These are phyloP conservation scores for Antrodiella citrinella DNA, from an alignment of 768 basidiomycete genomes.

Conservation along the genomic window DNA sequence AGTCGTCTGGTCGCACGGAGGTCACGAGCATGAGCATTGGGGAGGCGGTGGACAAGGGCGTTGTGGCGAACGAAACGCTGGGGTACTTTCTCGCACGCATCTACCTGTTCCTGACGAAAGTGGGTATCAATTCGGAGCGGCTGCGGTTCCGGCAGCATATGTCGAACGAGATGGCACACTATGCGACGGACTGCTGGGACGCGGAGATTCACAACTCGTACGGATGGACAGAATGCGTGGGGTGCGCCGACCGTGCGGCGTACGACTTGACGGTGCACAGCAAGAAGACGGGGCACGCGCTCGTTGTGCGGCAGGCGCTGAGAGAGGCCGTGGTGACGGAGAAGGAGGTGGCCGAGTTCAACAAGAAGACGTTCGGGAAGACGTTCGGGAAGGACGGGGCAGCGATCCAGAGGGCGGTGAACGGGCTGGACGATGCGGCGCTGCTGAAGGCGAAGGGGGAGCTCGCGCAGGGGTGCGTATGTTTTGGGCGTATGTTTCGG, in stretches of 20 bases:
- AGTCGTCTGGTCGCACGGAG: slow-evolving; percentile 63
- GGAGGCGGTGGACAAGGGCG: slow-evolving; percentile 77
- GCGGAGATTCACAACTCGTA: slow-evolving; percentile 92
- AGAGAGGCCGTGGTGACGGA: slow-evolving; percentile 82
- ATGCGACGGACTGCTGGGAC: slow-evolving; percentile 99
- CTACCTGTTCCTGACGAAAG: slow-evolving; percentile 79
- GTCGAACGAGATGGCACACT: slow-evolving; percentile 99
- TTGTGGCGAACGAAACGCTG: slow-evolving; percentile 94
- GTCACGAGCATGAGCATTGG: slow-evolving; percentile 67
- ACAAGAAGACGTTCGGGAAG: slow-evolving; percentile 87
- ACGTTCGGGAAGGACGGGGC: slow-evolving; percentile 82
- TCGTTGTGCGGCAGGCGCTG: slow-evolving; percentile 81
- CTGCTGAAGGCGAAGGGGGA: slow-evolving; percentile 61
- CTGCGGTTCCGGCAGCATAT: slow-evolving; percentile 97
- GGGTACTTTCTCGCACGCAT: slow-evolving; percentile 96
- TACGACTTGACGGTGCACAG: slow-evolving; percentile 93
- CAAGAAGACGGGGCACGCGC: slow-evolving; percentile 71
- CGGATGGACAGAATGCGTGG: slow-evolving; percentile 98
- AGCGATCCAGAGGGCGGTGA: slow-evolving; percentile 52
- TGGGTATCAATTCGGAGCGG: slow-evolving; percentile 79
- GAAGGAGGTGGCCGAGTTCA: slow-evolving; percentile 68
- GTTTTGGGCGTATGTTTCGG: neutral
- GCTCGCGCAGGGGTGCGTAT: slow-evolving; percentile 63
- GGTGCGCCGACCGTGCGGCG: slow-evolving; percentile 96
- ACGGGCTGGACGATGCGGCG: slow-evolving; percentile 56